Evolutionary conservation across 2,329 filamentous ascomycete species (phyloP), one percentile per base, ranked within the genome.

Genomic region (Achaetomium macrosporum): DNA sequence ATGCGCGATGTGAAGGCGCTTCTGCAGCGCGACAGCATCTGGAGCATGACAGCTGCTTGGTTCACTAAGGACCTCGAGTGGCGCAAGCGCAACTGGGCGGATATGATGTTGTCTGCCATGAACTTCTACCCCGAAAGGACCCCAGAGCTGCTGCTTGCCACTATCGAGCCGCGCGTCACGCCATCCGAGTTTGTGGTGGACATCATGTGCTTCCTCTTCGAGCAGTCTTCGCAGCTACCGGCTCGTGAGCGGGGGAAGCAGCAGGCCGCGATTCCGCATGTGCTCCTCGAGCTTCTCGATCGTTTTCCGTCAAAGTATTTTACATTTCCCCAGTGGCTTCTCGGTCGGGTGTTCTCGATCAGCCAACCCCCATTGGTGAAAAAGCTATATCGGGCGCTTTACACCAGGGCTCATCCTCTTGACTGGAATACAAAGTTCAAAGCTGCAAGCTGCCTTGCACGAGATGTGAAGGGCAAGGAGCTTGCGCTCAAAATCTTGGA

Each of bases 381-480:
- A 3, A 62, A 68, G 11, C 60, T 78, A 1, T 73, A 73, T 51
- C 53, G 59, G 3, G 62, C 68, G 9, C 58, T 78, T 9, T 50
- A 56, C 6, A 53, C 57, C 16, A 57, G 62, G 8, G 53, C 57
- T 0, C 63, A 69, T 25, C 56, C 58, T 5, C 53, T 78, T 5
- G 69, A 74, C 42, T 57, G 59, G 10, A 65, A 76, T 55, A 81
- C 78, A 0, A 63, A 70, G 15, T 61, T 79, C 2, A 74, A 78
- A 2, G 71, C 80, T 41, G 76, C 76, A 3, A 66, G 65, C 40
- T 69, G 66, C 3, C 63, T 84, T 25, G 75, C 78, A 1, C 63
- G 64, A 42, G 61, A 64, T 9, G 36, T 57, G 61, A 12, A 55
- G 60, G 66, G 73, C 60, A 79, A 78, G 56, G 56, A 59, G 15